phyloP scores from a whole-genome alignment of 257 asterid genomes.

The Mentha longifolia region DNA sequence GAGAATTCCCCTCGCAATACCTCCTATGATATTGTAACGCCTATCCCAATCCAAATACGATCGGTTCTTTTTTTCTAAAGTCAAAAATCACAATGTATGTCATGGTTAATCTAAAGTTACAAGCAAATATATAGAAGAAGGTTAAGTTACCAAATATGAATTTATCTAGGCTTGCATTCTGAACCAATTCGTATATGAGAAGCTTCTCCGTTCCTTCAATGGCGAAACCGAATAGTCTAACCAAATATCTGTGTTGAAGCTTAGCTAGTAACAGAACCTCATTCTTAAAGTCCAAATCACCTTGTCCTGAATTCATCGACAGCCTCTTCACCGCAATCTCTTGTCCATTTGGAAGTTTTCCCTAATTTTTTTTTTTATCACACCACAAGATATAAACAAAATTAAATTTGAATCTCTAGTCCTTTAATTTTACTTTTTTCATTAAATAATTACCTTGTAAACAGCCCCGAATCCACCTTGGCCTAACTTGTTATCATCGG shows the following conservation, averaged over 20 bases:
- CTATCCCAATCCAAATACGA: slow-evolving; percentile 43
- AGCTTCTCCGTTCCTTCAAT: slow-evolving; percentile 36
- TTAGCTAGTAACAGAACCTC: slow-evolving; percentile 38
- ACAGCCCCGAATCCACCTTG: too few relatives aligned
- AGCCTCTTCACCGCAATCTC: slow-evolving; percentile 48
- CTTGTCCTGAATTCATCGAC: slow-evolving; percentile 39
- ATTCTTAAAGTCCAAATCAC: too few relatives aligned
- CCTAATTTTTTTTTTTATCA: slow-evolving; percentile 37
- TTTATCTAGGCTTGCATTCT: slow-evolving; percentile 42
- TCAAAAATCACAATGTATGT: background rate
- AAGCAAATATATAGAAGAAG: too few relatives aligned
- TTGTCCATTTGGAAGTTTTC: slow-evolving; percentile 34
- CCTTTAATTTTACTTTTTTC: too few relatives aligned
- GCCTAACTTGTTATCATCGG: slow-evolving; percentile 37
- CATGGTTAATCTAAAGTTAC: background rate
- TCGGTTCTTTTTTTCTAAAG: slow-evolving; percentile 9
- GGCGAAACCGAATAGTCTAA: slow-evolving; percentile 41
- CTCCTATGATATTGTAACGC: slow-evolving; percentile 52
- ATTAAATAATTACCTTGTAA: slow-evolving; percentile 25
- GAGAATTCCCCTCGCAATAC: slow-evolving; percentile 47
- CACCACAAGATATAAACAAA: background rate
- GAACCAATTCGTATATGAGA: slow-evolving; percentile 37
- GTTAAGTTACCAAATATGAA: slow-evolving; percentile 40
- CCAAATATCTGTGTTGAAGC: slow-evolving; percentile 42
- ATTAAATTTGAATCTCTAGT: background rate